phyloP scores from a whole-genome alignment of 2,329 filamentous ascomycete species.

The Lasiodiplodia sp. region DNA sequence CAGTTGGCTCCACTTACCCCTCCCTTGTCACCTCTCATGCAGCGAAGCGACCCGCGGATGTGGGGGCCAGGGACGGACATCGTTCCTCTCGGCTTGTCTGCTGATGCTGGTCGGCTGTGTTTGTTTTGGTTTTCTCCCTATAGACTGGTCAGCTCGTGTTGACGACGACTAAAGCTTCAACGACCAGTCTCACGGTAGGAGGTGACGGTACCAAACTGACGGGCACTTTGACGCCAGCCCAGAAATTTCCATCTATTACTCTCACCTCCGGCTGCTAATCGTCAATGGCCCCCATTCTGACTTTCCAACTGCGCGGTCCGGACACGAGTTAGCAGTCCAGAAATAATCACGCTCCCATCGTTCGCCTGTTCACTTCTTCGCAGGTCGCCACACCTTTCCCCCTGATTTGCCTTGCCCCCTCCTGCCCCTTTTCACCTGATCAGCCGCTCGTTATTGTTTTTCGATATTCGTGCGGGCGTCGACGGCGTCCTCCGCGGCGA shows the following conservation, averaged over 20 bases:
- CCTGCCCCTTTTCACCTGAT: neutral
- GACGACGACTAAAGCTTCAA: neutral
- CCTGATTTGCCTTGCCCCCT: too few species aligned
- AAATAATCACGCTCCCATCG: neutral
- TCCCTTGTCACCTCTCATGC: constrained; percentile 1
- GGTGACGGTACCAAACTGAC: neutral
- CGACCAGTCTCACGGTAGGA: neutral
- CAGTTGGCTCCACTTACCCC: constrained; percentile 8
- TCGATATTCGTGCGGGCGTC: constrained; percentile 1
- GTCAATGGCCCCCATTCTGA: neutral
- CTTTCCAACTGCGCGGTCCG: neutral
- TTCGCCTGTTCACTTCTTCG: neutral
- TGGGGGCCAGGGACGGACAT: constrained; percentile 18
- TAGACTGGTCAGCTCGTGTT: neutral
- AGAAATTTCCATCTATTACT: neutral
- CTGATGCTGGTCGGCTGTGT: neutral
- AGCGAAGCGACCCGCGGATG: constrained; percentile 4
- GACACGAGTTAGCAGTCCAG: neutral
- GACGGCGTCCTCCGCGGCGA: constrained; percentile 1
- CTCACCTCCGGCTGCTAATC: neutral
- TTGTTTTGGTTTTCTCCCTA: neutral
- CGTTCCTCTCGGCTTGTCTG: neutral
- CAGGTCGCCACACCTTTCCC: neutral
- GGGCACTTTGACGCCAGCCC: neutral
- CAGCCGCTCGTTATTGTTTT: neutral